Base-by-base conservation (phyloP, 345 rosid genomes). In the Eucalyptus regnans region DNA sequence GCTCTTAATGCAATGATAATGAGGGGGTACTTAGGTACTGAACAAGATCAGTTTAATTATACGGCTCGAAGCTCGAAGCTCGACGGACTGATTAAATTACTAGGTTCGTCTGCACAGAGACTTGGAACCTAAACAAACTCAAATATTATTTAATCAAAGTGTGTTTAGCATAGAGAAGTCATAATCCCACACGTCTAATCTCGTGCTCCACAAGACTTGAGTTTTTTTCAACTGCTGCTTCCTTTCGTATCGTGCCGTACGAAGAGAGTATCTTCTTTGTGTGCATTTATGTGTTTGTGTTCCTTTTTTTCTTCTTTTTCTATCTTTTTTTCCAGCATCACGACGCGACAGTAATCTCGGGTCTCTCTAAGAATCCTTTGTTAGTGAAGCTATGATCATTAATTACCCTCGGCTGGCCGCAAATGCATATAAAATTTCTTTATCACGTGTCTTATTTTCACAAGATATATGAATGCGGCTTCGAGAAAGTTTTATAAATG, bases 151-250 rank as follows among this genome's bases (percentile, higher is more conserved):
- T 49, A 60, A 60, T 62, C 64, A 86, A 80, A 46, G 31, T 37
- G 50, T 80, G 68, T 46, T 68, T 88, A 88, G 50, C 29, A 31
- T 71, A 64, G 88, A 50, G 87, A 88, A 86, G 89, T 62, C 93
- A 88, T 71, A 85, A 90, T 89, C 95, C 90, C 93, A 91, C 93
- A 91, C 86, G 93, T 88, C 87, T 86, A n/a, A 90, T 89, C 92
- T 91, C 84, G 91, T 92, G 94, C 90, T 91, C 64, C 91, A 68
- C 91, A 76, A 37, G 4, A 9, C 46, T 76, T 37, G 43, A 41
- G 12, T 18, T 37, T 6, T 76, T 76, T 76, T 18, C 83, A 76
- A 76, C 83, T 41, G 46, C 48, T 76, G 46, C 83, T 37, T 76
- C 27, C 83, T 76, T 41, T 76, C 83, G 83, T 76, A 37, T 37